A percentile compares a stretch with the other conserved stretches of the same genome.
Conservation (phyloP, 1,139 yeast species). For the Blastobotrys illinoisensis region DNA sequence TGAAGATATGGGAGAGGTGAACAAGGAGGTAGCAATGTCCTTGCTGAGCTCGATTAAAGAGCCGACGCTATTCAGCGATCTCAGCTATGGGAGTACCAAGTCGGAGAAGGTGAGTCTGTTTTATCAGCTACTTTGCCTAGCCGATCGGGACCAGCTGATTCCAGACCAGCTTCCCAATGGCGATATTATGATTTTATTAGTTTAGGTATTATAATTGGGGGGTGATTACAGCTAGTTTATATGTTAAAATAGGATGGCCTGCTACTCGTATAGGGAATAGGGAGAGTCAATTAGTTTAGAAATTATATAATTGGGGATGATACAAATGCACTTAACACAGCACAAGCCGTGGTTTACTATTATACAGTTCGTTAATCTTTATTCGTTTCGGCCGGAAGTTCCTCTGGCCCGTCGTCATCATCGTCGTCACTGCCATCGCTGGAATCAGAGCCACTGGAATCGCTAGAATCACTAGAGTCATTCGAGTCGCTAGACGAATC, state of each 20-base stretch:
- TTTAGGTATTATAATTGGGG: not conserved
- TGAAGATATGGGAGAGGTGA: not conserved
- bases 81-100: not conserved
- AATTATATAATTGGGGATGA: no score
- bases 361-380: not conserved
- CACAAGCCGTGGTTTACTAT: not conserved
- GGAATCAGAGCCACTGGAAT: constrained; percentile 1
- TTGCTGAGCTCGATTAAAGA: not conserved
- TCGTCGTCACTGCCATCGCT: not conserved
- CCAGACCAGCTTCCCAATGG: not conserved
- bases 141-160: not conserved
- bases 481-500: constrained; percentile 8
- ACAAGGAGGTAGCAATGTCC: not conserved
- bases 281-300: no score
- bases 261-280: no score
- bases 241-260: no score
- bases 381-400: constrained; percentile 1
- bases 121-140: not conserved
- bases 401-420: constrained; percentile 3
- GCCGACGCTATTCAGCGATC: not conserved
- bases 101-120: not conserved
- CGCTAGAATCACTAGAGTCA: constrained; percentile 5
- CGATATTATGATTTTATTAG: not conserved
- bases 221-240: no score
- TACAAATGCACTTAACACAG: no score